These are phyloP conservation scores for Eryngium alpinum DNA, from an alignment of 140 eudicot species.

Conservation along the genomic window DNA sequence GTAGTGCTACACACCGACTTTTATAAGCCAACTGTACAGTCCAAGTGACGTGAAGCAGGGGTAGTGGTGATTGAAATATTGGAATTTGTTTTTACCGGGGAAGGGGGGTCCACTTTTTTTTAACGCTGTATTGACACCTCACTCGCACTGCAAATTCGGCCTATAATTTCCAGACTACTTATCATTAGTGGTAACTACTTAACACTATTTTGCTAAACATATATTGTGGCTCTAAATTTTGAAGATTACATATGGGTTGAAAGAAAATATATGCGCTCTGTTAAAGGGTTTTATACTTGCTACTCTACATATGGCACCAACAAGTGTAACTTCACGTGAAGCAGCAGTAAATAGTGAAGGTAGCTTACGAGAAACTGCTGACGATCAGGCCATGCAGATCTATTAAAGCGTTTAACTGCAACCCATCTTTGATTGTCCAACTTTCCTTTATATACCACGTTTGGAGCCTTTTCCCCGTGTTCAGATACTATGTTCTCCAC, in stretches of 20 bases:
- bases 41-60: too few species aligned
- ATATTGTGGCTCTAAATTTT: background rate
- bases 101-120: too few species aligned
- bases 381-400: slow-evolving; percentile 96
- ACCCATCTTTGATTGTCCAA: slow-evolving; percentile 59
- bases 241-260: background rate
- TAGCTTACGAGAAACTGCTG: slow-evolving; percentile 72
- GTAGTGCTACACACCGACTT: too few species aligned
- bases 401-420: slow-evolving; percentile 82
- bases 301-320: background rate
- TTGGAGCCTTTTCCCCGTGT: slow-evolving; percentile 95
- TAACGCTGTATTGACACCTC: too few species aligned
- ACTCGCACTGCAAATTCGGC: too few species aligned
- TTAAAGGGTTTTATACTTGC: background rate
- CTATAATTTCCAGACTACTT: too few species aligned
- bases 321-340: background rate
- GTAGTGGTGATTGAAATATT: too few species aligned
- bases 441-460: slow-evolving; percentile 83
- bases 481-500: slow-evolving; percentile 88
- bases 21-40: too few species aligned
- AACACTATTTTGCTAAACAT: background rate
- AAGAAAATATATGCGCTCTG: background rate
- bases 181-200: too few species aligned
- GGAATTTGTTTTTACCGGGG: too few species aligned
- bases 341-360: background rate